Percentiles rank a stretch among this genome's conserved stretches.
phyloP scores from a whole-genome alignment of 75 land plant species.

The Picea glauca region DNA sequence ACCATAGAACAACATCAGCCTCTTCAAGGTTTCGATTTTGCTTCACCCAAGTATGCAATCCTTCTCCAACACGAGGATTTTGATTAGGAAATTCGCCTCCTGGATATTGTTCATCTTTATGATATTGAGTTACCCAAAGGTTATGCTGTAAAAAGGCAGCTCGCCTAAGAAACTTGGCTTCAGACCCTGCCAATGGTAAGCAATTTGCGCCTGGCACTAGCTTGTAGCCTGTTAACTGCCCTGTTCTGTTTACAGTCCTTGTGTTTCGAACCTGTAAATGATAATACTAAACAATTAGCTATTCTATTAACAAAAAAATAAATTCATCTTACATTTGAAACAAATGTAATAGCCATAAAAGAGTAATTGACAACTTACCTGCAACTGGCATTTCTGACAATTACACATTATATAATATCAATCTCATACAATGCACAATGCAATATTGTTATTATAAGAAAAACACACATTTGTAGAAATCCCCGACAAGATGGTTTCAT shows the following conservation, averaged over 20 bases:
- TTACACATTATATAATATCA: too few relatives aligned
- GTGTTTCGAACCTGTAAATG: conserved; percentile 64
- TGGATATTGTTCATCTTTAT: conserved; percentile 74
- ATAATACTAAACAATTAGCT: not conserved
- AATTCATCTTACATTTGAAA: not conserved
- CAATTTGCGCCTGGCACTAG: conserved; percentile 95
- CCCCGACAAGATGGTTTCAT: too few relatives aligned
- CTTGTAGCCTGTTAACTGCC: conserved; percentile 89
- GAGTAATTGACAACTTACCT: too few relatives aligned
- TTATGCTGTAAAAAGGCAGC: conserved; percentile 96
- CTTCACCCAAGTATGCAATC: conserved; percentile 83
- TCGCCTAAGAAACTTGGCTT: conserved; percentile 83
- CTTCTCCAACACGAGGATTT: conserved; percentile 93
- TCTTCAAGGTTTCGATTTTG: conserved; percentile 88
- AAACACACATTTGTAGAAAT: too few relatives aligned
- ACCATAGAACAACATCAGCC: conserved; percentile 96
- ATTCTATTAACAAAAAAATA: not conserved
- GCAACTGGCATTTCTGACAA: too few relatives aligned
- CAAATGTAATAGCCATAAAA: too few relatives aligned
- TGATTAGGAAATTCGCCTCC: conserved; percentile 99
- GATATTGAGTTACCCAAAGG: conserved; percentile 91
- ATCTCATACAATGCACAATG: too few relatives aligned
- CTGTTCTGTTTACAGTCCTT: conserved; percentile 84
- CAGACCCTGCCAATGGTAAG: conserved; percentile 85
- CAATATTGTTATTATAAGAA: too few relatives aligned